Base-by-base conservation (phyloP, 352 stramenopile species). In the Pythium aphanidermatum region DNA sequence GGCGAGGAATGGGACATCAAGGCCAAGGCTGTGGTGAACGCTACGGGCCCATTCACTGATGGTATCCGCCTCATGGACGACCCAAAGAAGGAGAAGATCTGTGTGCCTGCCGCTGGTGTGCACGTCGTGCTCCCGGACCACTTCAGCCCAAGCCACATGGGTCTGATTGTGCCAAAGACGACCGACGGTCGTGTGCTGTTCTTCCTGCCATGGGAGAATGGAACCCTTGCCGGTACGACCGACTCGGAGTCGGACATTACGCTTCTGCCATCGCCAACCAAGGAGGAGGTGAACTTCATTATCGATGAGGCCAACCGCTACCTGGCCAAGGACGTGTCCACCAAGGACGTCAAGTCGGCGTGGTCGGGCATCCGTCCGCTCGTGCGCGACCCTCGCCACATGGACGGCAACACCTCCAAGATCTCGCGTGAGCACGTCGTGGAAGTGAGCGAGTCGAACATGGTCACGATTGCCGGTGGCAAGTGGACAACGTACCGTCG, bases 401-500 rank as follows among this genome's bases (percentile, higher is more conserved):
- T 55, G n/a, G 72, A 71, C 36, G 77, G 74, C 19, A 75, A 88
- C 43, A 96, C 90, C 12, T 78, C 79, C 49, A 77, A 84, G 65
- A 95, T 97, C 65, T 96, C 83, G 24, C 91, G 94, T 25, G 92
- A 97, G 46, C 93, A 98, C 68, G 83, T 98, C 14, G 83, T 98
- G 13, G 92, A 98, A 50, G 83, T 97, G 7, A 86, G 77, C 2
- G 51, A 78, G 8, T 94, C 84, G 38, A 82, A 91, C 56, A 68
- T 98, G 60, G 83, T 98, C 25, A 97, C 93, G 30, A 97, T 98
- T 54, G 90, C 92, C 14, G 95, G 95, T 16, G 95, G 95, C 48
- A 98, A 98, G 71, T 98, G 95, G 95, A 98, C 95, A 7, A 98
- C 95, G 30, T 98, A 96, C 64, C 81, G 95, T 32, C 76, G 88